Evolutionary conservation across 257 asterid genomes (phyloP), one percentile per base, ranked within the genome.

Genomic region (Ocimum tenuiflorum): DNA sequence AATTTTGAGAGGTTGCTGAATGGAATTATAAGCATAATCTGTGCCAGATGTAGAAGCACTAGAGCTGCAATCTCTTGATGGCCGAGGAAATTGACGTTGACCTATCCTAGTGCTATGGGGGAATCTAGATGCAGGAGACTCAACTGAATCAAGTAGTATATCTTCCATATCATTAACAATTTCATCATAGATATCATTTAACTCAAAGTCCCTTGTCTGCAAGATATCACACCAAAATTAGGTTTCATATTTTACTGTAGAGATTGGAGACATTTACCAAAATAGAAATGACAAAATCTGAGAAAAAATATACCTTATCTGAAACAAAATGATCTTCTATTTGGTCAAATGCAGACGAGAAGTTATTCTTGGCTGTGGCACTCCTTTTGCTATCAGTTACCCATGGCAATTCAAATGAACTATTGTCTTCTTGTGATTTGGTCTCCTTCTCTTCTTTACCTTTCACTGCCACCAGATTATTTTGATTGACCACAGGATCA

Each of bases 101-200:
- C 75, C 72, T 54, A 66, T 53, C 66, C 75, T 77, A 35, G 72
- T 68, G 68, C 82, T 76, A 67, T 70, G 74, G 70, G 80, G 48
- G 51, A 75, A 62, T 50, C 88, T 80, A 60, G 86, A 60, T 6
- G 67, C 74, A 67, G 85, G 73, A 60, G 91, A 72, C 70, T 86
- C 88, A 19, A 63, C 75, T 36, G 96, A 81, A 75, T 89, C 97
- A 22, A 89, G 88, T 66, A 92, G 83, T 80, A 92, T 83, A 75
- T 89, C 96, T 79, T 92, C 95, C 99, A 92, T 89, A 52, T 92
- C 99, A 62, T 92, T 85, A 53, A 92, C 97, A 77, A 87, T 27
- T 70, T 92, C 96, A 70, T 86, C 91, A 64, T 52, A 89, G 71
- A 80, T 68, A 52, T 70, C 97, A 71, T 81, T 86, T 63, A 69